Conservation (phyloP, 2,329 filamentous ascomycete genomes). For the Teratosphaeria viscida region DNA sequence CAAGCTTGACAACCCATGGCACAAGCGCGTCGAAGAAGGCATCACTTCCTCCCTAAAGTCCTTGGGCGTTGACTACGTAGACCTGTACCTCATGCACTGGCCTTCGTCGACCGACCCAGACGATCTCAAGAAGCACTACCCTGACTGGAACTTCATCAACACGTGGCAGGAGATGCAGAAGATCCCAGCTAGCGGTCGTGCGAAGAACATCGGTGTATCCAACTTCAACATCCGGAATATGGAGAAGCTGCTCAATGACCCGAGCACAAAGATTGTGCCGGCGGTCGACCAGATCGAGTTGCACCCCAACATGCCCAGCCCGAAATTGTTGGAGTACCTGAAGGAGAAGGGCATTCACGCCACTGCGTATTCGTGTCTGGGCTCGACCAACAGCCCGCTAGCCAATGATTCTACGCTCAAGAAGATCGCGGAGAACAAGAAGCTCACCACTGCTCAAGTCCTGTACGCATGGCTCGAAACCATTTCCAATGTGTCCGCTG, state of each 20-base stretch:
- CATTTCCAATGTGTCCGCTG: not conserved
- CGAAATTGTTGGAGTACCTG: constrained; percentile 65
- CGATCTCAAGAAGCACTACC: constrained; percentile 55
- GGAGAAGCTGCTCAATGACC: constrained; percentile 59
- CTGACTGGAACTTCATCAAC: constrained; percentile 74
- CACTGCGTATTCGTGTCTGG: constrained; percentile 66
- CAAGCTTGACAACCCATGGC: constrained; percentile 74
- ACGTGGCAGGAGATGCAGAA: constrained; percentile 47
- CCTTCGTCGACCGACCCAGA: constrained; percentile 53
- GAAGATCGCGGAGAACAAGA: constrained; percentile 50
- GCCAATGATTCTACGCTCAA: constrained; percentile 56
- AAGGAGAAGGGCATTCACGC: constrained; percentile 62
- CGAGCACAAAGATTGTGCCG: constrained; percentile 50
- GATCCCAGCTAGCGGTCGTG: constrained; percentile 57
- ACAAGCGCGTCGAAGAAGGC: constrained; percentile 56
- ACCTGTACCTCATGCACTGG: constrained; percentile 66
- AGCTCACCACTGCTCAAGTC: constrained; percentile 63
- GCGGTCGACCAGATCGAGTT: constrained; percentile 77
- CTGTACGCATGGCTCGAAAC: constrained; percentile 31
- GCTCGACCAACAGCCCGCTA: constrained; percentile 59
- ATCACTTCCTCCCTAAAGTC: constrained; percentile 50
- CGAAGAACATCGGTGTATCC: constrained; percentile 64
- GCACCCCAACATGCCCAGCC: constrained; percentile 71
- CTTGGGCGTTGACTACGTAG: constrained; percentile 55
- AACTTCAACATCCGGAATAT: constrained; percentile 78